Conservation (phyloP, 2,329 filamentous ascomycete genomes). For the Colletotrichum australisinense region DNA sequence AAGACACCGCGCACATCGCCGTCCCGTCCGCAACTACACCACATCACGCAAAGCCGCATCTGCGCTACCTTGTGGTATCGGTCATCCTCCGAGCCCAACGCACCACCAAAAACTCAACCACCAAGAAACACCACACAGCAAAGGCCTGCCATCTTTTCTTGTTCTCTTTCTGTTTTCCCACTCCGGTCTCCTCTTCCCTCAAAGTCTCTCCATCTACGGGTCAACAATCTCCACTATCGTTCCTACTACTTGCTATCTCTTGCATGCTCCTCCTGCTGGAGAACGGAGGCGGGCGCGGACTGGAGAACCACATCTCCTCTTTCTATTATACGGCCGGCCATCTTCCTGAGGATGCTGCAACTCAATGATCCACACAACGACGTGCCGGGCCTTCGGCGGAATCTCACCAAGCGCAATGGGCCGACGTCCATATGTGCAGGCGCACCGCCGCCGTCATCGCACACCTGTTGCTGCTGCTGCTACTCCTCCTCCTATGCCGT, state of each 20-base stretch:
- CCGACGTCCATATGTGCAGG: constrained; percentile 25
- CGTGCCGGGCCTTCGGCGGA: constrained; percentile 17
- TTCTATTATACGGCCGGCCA: neutral
- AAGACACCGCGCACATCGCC: constrained; percentile 4
- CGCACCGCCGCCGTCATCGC: constrained; percentile 25
- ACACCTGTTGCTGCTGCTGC: neutral
- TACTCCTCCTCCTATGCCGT: neutral
- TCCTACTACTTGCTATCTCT: constrained; percentile 8
- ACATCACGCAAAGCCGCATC: neutral
- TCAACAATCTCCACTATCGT: constrained; percentile 13
- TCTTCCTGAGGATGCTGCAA: constrained; percentile 22
- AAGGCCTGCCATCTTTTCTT: neutral
- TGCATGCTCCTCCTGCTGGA: constrained; percentile 14
- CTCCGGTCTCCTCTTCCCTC: neutral
- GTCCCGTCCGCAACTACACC: neutral
- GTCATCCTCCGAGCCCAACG: constrained; percentile 22
- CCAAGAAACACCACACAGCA: neutral
- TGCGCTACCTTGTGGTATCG: neutral
- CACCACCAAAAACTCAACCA: neutral
- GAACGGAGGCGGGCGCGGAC: neutral
- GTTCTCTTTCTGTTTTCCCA: neutral
- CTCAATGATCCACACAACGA: constrained; percentile 32
- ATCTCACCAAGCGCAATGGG: constrained; percentile 24
- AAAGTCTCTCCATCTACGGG: constrained; percentile 8
- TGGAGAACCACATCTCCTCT: neutral